A percentile compares a stretch with the other conserved stretches of the same genome.
phyloP scores from a whole-genome alignment of 2,329 filamentous ascomycete genomes.

The Thielaviopsis populi region DNA sequence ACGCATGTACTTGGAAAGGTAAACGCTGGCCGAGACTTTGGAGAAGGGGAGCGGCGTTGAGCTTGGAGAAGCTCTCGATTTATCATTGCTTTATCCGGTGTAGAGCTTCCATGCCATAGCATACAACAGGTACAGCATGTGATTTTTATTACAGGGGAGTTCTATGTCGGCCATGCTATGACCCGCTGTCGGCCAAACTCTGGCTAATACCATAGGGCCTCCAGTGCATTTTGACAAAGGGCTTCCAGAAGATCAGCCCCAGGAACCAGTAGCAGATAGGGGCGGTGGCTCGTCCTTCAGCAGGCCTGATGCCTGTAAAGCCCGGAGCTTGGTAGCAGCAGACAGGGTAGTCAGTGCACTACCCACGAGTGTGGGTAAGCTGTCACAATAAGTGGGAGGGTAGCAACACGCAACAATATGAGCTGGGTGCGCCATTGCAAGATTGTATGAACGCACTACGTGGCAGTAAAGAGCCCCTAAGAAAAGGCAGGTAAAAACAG shows the following conservation, averaged over 20 bases:
- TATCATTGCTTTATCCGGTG: neutral
- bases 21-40: neutral
- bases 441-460: neutral
- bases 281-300: too few relatives aligned
- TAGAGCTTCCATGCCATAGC: too few relatives aligned
- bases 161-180: too few relatives aligned
- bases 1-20: neutral
- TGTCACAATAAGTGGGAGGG: neutral
- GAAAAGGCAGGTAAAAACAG: neutral
- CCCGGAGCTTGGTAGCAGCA: neutral
- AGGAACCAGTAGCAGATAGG: too few relatives aligned
- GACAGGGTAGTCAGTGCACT: neutral
- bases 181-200: neutral
- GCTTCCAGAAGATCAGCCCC: neutral
- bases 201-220: neutral
- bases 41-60: neutral
- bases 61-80: neutral
- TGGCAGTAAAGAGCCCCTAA: neutral
- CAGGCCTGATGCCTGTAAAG: neutral
- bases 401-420: neutral
- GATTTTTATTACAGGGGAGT: neutral
- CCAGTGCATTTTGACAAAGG: too few relatives aligned
- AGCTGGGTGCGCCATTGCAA: too few relatives aligned
- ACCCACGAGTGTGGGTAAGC: neutral
- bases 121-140: neutral